Conservation (phyloP, 2,329 filamentous ascomycete genomes). For the Leptoxyphium fumago region DNA sequence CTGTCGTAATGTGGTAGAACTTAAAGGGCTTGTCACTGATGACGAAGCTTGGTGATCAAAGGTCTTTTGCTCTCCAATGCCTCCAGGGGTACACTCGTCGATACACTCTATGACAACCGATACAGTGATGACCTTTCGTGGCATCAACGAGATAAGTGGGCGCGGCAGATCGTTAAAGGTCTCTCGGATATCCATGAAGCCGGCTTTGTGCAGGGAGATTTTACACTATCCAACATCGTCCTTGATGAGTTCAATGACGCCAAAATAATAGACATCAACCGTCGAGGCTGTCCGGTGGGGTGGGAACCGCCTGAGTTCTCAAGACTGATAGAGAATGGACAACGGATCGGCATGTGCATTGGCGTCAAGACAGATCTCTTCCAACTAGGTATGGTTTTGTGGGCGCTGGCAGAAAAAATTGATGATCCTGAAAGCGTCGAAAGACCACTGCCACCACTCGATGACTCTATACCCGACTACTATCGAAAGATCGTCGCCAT, state of each 20-base stretch:
- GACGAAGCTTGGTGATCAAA: conserved; percentile 60
- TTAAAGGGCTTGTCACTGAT: conserved; percentile 79
- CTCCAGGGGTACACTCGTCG: conserved; percentile 72
- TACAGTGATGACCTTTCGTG: conserved; percentile 44
- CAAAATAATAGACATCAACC: conserved; percentile 97
- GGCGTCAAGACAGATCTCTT: conserved; percentile 95
- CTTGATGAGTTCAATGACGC: conserved; percentile 73
- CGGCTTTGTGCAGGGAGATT: conserved; percentile 94
- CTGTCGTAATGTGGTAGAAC: conserved; percentile 65
- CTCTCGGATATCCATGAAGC: conserved; percentile 87
- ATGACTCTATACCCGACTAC: conserved; percentile 55
- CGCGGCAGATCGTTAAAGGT: conserved; percentile 76
- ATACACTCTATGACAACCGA: conserved; percentile 71
- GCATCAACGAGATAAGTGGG: conserved; percentile 70
- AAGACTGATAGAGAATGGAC: conserved; percentile 69
- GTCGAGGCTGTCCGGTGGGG: conserved; percentile 87
- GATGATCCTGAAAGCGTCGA: conserved; percentile 77
- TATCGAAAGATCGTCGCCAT: conserved; percentile 61
- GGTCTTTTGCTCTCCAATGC: conserved; percentile 83
- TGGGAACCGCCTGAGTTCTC: conserved; percentile 95
- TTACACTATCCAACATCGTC: conserved; percentile 94
- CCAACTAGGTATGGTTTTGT: conserved; percentile 93
- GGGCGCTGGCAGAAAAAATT: conserved; percentile 73
- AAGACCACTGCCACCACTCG: conserved; percentile 49
- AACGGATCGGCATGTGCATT: conserved; percentile 92